A percentile compares a stretch with the other conserved stretches of the same genome.
These are phyloP conservation scores for Capsicum pubescens DNA, from an alignment of 257 asterid genomes.

Conservation along the genomic window DNA sequence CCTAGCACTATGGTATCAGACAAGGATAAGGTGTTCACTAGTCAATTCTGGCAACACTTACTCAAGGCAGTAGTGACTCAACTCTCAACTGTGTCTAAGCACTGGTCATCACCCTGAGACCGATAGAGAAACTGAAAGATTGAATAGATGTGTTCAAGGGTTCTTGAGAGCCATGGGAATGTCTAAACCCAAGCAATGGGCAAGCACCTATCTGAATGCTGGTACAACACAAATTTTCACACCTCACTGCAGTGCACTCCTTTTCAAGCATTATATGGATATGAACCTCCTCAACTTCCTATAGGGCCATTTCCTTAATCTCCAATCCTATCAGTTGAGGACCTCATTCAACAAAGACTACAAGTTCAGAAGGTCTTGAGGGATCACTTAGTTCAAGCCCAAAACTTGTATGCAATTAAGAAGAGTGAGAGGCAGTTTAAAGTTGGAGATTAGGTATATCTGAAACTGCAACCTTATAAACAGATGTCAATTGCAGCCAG, in stretches of 20 bases:
- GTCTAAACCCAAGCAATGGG: background rate
- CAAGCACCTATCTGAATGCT: background rate
- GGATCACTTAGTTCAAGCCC: background rate
- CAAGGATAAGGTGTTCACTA: conserved; percentile 2
- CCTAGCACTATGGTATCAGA: background rate
- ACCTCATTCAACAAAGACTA: background rate
- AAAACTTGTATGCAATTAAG: background rate
- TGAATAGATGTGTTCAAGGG: background rate
- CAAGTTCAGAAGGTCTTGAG: background rate
- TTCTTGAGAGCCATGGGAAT: conserved; percentile 1
- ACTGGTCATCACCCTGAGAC: background rate
- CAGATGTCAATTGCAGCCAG: background rate
- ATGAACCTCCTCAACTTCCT: background rate
- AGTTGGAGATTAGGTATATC: background rate
- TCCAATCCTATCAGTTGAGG: background rate
- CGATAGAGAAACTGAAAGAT: background rate
- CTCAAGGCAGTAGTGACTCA: background rate
- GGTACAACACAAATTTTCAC: background rate
- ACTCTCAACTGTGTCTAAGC: background rate
- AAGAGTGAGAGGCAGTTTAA: background rate
- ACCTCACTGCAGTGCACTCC: conserved; percentile 1
- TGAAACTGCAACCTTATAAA: background rate
- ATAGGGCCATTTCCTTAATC: background rate
- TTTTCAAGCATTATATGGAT: background rate
- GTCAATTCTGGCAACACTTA: background rate